Conservation (phyloP, 768 basidiomycete genomes). For the Trametes elegans region DNA sequence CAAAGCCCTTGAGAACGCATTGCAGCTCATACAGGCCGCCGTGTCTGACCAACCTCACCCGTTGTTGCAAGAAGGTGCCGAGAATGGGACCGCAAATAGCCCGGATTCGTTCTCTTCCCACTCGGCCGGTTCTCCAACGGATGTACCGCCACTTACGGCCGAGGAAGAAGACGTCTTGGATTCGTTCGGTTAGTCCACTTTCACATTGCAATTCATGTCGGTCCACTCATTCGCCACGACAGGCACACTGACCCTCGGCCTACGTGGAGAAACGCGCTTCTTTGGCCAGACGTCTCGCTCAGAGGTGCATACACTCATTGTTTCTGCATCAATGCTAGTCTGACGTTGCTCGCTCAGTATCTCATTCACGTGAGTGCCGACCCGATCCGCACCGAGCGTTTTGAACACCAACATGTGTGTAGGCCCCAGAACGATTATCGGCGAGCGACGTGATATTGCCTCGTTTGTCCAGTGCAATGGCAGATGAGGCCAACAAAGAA, state of each 20-base stretch:
- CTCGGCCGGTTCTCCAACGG: not conserved
- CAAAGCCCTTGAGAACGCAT: slow-evolving; percentile 58
- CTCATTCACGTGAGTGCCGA: slow-evolving; percentile 47
- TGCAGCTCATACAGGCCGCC: slow-evolving; percentile 46
- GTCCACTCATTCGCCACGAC: not conserved
- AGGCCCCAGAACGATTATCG: slow-evolving; percentile 29
- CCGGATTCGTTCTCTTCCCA: not conserved
- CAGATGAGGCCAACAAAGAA: slow-evolving; percentile 36
- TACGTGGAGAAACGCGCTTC: slow-evolving; percentile 52
- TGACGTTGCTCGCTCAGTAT: slow-evolving; percentile 38
- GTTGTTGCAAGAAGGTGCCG: slow-evolving; percentile 34
- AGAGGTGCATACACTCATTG: slow-evolving; percentile 44
- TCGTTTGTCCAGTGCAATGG: slow-evolving; percentile 41
- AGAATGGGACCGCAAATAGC: slow-evolving; percentile 6
- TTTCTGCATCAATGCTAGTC: not conserved
- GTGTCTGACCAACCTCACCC: slow-evolving; percentile 52
- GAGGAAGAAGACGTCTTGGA: slow-evolving; percentile 49
- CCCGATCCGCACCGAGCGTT: not conserved
- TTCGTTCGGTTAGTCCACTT: slow-evolving; percentile 41
- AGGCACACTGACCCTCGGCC: slow-evolving; percentile 61
- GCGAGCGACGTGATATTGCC: slow-evolving; percentile 26
- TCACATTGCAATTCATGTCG: not conserved
- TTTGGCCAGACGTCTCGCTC: slow-evolving; percentile 65
- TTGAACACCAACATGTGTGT: not conserved
- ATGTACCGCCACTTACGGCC: slow-evolving; percentile 12